Evolutionary conservation across 1,284 basidiomycete species (phyloP).

Genomic region (Malassezia yamatoensis): DNA sequence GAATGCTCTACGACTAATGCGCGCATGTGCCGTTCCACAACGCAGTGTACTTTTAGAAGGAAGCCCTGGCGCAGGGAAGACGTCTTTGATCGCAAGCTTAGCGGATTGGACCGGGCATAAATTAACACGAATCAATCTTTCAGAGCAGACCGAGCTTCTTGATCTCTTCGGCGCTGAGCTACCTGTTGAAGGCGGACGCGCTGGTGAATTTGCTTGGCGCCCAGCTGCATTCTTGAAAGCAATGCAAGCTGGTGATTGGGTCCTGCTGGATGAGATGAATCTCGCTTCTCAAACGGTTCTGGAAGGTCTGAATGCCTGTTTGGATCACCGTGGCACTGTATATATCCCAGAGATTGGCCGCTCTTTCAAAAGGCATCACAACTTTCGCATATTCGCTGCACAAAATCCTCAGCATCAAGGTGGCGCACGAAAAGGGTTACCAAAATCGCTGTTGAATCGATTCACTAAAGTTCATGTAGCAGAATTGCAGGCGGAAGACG

Average conservation of each 20-base stretch:
- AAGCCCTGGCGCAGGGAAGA: slow-evolving; percentile 98
- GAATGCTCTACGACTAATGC: slow-evolving; percentile 79
- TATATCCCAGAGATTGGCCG: slow-evolving; percentile 90
- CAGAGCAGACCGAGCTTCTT: slow-evolving; percentile 93
- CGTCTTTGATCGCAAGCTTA: slow-evolving; percentile 78
- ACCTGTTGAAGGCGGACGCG: slow-evolving; percentile 78
- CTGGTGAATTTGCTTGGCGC: slow-evolving; percentile 93
- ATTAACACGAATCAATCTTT: slow-evolving; percentile 92
- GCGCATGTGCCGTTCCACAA: slow-evolving; percentile 69
- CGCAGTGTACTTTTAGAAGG: slow-evolving; percentile 95
- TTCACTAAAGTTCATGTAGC: slow-evolving; percentile 95
- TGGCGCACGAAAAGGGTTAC: slow-evolving; percentile 91
- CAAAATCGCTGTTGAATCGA: slow-evolving; percentile 92
- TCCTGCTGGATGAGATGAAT: slow-evolving; percentile 97
- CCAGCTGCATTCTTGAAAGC: slow-evolving; percentile 92
- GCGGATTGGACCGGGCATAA: slow-evolving; percentile 68
- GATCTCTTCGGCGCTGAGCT: slow-evolving; percentile 95
- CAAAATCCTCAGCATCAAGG: slow-evolving; percentile 96
- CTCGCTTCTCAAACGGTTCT: slow-evolving; percentile 81
- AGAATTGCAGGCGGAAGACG: slow-evolving; percentile 69
- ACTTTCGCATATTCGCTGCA: slow-evolving; percentile 92
- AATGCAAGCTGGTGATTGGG: slow-evolving; percentile 67
- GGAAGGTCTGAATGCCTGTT: slow-evolving; percentile 89
- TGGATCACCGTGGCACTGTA: slow-evolving; percentile 91
- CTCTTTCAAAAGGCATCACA: slow-evolving; percentile 75